A percentile compares a stretch with the other conserved stretches of the same genome.
Conservation (phyloP, 768 basidiomycete species). For the Mycena kentingensis region DNA sequence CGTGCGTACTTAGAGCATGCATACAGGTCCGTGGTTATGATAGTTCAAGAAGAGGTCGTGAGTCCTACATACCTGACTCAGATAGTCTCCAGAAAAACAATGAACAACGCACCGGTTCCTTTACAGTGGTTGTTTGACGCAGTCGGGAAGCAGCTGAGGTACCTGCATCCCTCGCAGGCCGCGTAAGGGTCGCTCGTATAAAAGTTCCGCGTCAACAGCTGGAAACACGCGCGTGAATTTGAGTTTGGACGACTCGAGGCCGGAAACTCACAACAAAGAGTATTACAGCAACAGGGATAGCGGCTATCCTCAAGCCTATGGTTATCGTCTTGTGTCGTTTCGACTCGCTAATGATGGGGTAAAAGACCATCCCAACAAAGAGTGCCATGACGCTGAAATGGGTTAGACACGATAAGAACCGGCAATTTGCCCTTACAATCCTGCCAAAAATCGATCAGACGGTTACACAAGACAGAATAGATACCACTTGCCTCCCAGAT, state of each 20-base stretch:
- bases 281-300: constrained; percentile 74
- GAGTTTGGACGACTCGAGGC: neutral
- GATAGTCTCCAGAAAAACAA: too few relatives aligned
- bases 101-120: constrained; percentile 34
- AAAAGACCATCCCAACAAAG: constrained; percentile 79
- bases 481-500: constrained; percentile 42
- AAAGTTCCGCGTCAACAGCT: constrained; percentile 72
- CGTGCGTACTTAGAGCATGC: too few relatives aligned
- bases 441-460: too few relatives aligned
- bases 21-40: constrained; percentile 1
- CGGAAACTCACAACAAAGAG: constrained; percentile 65
- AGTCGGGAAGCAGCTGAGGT: constrained; percentile 87
- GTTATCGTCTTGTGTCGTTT: constrained; percentile 71
- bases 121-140: constrained; percentile 67
- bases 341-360: constrained; percentile 85
- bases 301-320: constrained; percentile 71
- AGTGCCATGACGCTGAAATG: constrained; percentile 82
- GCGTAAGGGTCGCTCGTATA: constrained; percentile 86
- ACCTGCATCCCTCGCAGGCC: constrained; percentile 89
- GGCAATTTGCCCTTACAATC: too few relatives aligned
- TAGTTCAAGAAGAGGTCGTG: too few relatives aligned
- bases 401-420: too few relatives aligned
- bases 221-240: too few relatives aligned
- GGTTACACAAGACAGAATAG: too few relatives aligned
- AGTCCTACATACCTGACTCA: too few relatives aligned